Conservation (phyloP, 805 yeast species). For the Nakazawaea populi region DNA sequence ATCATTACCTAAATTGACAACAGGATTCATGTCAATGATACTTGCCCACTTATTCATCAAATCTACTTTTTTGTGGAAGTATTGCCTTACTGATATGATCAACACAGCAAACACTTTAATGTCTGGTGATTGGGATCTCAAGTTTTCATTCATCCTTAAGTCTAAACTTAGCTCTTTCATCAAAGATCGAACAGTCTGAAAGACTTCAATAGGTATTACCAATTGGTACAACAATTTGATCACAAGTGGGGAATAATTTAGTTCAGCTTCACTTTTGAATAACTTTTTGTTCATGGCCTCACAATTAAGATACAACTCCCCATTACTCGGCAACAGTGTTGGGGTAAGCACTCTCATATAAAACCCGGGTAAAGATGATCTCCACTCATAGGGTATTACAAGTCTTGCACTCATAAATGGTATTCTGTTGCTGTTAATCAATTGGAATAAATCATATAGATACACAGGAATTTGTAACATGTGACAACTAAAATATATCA, state of each 20-base stretch:
- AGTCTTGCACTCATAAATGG: slow-evolving; percentile 41
- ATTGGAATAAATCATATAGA: slow-evolving; percentile 37
- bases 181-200: slow-evolving; percentile 25
- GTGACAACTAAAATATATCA: slow-evolving; percentile 47
- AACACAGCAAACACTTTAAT: neutral
- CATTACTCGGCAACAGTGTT: slow-evolving; percentile 29
- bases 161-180: slow-evolving; percentile 14
- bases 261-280: neutral
- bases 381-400: slow-evolving; percentile 32
- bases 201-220: slow-evolving; percentile 46
- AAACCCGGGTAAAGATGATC: slow-evolving; percentile 31
- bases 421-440: slow-evolving; percentile 36
- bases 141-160: neutral
- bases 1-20: slow-evolving; percentile 19
- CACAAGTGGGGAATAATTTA: slow-evolving; percentile 33
- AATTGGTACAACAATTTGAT: slow-evolving; percentile 35
- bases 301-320: slow-evolving; percentile 24
- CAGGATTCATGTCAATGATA: slow-evolving; percentile 20
- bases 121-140: slow-evolving; percentile 10
- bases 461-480: slow-evolving; percentile 45
- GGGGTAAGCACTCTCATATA: slow-evolving; percentile 35
- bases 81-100: neutral
- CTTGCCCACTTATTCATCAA: slow-evolving; percentile 25
- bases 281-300: neutral
- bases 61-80: slow-evolving; percentile 8